Evolutionary conservation across 495 filamentous ascomycete genomes (phyloP).

Genomic region (Talaromyces adpressus): DNA sequence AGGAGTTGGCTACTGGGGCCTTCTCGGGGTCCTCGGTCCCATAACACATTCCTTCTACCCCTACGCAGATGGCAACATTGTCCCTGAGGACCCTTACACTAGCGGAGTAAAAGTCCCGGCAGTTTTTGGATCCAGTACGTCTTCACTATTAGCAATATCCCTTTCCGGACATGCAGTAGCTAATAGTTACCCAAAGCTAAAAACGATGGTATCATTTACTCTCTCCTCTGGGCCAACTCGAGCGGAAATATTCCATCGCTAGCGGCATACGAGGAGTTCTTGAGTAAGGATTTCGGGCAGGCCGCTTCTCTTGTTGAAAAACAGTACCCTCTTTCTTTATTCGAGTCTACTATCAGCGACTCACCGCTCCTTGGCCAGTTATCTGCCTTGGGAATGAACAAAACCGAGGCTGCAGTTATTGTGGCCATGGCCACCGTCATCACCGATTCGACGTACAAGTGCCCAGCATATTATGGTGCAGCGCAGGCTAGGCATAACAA

Average conservation of each 20-base stretch:
- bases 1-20: constrained; percentile 7
- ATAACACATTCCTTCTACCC: constrained; percentile 18
- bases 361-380: not conserved
- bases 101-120: constrained; percentile 26
- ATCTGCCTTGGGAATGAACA: not conserved
- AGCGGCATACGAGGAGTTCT: constrained; percentile 17
- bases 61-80: constrained; percentile 24
- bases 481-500: constrained; percentile 14
- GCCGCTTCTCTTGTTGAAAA: constrained; percentile 21
- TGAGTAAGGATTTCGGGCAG: constrained; percentile 22
- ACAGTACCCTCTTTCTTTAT: constrained; percentile 23
- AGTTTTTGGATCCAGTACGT: constrained; percentile 25
- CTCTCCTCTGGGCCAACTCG: constrained; percentile 6
- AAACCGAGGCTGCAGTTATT: constrained; percentile 8
- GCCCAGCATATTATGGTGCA: constrained; percentile 21
- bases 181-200: constrained; percentile 7
- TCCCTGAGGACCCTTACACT: constrained; percentile 24
- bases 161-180: constrained; percentile 4
- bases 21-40: constrained; percentile 8
- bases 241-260: constrained; percentile 9
- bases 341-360: constrained; percentile 8
- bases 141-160: not conserved
- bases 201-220: constrained; percentile 18
- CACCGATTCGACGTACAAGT: constrained; percentile 24
- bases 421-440: constrained; percentile 18